Evolutionary conservation across 2,329 filamentous ascomycete genomes (phyloP), one percentile per base, ranked within the genome.

Genomic region (Stemphylium beticola): DNA sequence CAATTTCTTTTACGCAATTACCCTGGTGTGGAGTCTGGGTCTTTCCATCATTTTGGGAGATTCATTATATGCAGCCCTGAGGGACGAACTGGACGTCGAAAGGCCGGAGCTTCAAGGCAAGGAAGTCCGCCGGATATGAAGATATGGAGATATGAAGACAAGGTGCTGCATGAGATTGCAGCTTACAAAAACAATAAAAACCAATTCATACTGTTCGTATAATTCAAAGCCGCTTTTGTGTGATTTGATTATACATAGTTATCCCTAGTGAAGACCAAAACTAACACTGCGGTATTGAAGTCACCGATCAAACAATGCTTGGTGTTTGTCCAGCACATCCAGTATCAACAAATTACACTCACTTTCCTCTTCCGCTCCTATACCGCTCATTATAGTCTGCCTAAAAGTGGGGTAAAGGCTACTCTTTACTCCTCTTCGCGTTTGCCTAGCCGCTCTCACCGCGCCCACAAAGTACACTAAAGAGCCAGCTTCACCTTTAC

Each of bases 1-100:
- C 55, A 99, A 99, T 74, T 99, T 99, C 79, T 99, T 99, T 79
- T 99, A 99, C 73, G 95, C 95, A 62, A 98, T 99, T 67, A 99
- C 95, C 0, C 79, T 99, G n/a, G 95, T 99, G 0, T 99, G 95
- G 95, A 96, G 92, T 71, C 76, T 99, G 20, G 95, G 92, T 0
- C 83, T 96, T 64, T 93, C 92, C 33, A 82, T 99, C 58, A 79
- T 99, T 26, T 85, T 98, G 6, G 92, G 91, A 10, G 95, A 99
- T 73, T 82, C 92, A 48, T 82, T 96, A 2, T 98, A 96, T 77
- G 92, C 95, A 0, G 87, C 93, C 5, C 79, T 99, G 57, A 82
- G 95, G 55, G 95, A 99, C 67, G 95, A 99, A 75, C 92, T 92
- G 88, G 95, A 99, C 75, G 85, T 91, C 4, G 92, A 97, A 71